phyloP scores from a whole-genome alignment of 805 yeast species.

The Candida jianshihensis region DNA sequence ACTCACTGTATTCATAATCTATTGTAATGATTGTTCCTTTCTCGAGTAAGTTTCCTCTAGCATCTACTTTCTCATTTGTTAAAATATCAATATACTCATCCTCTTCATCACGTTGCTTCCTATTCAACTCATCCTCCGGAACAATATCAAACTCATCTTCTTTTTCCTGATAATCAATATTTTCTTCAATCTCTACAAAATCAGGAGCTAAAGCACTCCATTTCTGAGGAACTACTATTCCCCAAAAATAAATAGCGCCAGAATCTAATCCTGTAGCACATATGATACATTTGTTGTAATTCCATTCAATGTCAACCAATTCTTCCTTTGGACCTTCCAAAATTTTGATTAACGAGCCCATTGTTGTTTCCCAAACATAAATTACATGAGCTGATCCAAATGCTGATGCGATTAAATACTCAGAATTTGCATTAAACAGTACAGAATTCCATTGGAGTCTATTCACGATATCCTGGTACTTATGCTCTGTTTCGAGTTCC shows the following conservation, averaged over 20 bases:
- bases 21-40: conserved; percentile 58
- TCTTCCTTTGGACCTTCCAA: conserved; percentile 90
- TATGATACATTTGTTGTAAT: conserved; percentile 62
- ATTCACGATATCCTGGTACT: conserved; percentile 87
- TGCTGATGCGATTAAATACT: conserved; percentile 84
- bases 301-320: conserved; percentile 82
- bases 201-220: conserved; percentile 98
- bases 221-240: conserved; percentile 74
- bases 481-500: conserved; percentile 66
- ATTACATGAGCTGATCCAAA: conserved; percentile 84
- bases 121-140: conserved; percentile 58
- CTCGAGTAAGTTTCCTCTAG: conserved; percentile 57
- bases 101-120: conserved; percentile 54
- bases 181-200: conserved; percentile 89
- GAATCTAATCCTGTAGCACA: conserved; percentile 82
- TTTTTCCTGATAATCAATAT: conserved; percentile 76
- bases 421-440: conserved; percentile 64
- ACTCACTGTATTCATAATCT: conserved; percentile 26
- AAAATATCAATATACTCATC: conserved; percentile 64
- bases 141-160: conserved; percentile 89
- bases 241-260: conserved; percentile 80
- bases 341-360: conserved; percentile 85
- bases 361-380: conserved; percentile 85
- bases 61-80: conserved; percentile 58
- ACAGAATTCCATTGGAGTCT: conserved; percentile 84